phyloP scores from a whole-genome alignment of 2,329 filamentous ascomycete species.

The Pseudopithomyces chartarum region DNA sequence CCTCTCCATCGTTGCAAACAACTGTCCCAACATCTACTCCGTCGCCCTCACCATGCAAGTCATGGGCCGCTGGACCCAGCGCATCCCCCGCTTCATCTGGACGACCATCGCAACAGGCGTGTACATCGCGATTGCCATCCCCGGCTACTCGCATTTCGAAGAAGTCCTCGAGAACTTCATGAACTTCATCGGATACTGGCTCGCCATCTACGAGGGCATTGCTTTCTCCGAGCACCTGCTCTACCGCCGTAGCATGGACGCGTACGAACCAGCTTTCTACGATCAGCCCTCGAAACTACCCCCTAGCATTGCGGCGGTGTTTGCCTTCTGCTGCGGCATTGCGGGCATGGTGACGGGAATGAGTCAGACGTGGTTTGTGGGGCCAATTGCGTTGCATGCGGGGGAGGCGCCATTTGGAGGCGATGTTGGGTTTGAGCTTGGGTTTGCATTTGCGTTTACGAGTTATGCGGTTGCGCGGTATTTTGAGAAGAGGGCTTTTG shows the following conservation, averaged over 20 bases:
- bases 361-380: constrained; percentile 70
- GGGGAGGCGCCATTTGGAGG: constrained; percentile 58
- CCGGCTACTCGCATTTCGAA: constrained; percentile 70
- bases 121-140: constrained; percentile 72
- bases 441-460: constrained; percentile 59
- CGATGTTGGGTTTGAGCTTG: constrained; percentile 69
- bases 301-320: constrained; percentile 65
- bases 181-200: constrained; percentile 66
- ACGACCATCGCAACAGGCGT: constrained; percentile 64
- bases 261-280: constrained; percentile 65
- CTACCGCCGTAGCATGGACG: constrained; percentile 65
- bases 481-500: constrained; percentile 11
- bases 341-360: constrained; percentile 72
- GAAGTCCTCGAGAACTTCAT: constrained; percentile 72
- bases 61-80: constrained; percentile 62
- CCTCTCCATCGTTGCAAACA: constrained; percentile 71
- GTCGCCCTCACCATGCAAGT: constrained; percentile 70
- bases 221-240: constrained; percentile 69
- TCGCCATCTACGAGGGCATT: constrained; percentile 74
- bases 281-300: constrained; percentile 64
- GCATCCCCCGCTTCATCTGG: constrained; percentile 71
- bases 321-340: constrained; percentile 68
- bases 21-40: constrained; percentile 73
- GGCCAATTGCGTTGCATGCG: constrained; percentile 67
- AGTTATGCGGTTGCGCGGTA: constrained; percentile 10